Percentiles rank a stretch among this genome's conserved stretches.
Conservation (phyloP, 2,329 filamentous ascomycete species). For the Calonectria multiphialidica region DNA sequence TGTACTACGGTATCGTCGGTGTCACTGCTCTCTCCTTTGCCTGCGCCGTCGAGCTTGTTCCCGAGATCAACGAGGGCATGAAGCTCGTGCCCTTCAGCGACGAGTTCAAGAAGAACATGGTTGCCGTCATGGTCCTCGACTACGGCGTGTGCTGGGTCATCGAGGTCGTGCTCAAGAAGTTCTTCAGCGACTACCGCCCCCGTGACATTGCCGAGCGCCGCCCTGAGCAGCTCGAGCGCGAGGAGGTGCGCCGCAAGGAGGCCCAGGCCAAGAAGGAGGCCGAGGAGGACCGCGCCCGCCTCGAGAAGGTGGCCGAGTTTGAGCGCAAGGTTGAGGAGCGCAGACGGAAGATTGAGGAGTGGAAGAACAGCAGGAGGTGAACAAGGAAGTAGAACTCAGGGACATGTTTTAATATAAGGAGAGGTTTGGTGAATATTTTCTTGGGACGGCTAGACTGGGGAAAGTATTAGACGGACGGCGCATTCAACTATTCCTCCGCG, state of each 20-base stretch:
- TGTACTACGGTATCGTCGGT: conserved; percentile 96
- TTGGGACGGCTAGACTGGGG: conserved; percentile 22
- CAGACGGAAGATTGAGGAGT: conserved; percentile 60
- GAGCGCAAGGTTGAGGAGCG: conserved; percentile 69
- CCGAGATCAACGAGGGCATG: conserved; percentile 94
- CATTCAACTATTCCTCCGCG: background rate
- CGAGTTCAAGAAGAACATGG: conserved; percentile 92
- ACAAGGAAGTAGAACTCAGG: background rate
- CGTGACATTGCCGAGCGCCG: conserved; percentile 92
- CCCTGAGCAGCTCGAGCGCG: conserved; percentile 86
- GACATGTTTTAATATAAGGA: background rate
- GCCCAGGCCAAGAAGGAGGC: conserved; percentile 59
- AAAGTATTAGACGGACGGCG: conserved; percentile 17
- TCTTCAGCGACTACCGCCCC: conserved; percentile 92
- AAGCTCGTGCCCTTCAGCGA: conserved; percentile 89
- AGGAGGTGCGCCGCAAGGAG: conserved; percentile 75
- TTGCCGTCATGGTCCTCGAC: conserved; percentile 86
- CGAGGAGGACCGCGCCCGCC: conserved; percentile 66
- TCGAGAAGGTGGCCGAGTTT: conserved; percentile 69
- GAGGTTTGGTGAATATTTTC: conserved; percentile 5
- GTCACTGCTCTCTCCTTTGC: conserved; percentile 93
- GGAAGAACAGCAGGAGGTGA: conserved; percentile 44
- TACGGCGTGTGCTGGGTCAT: conserved; percentile 89
- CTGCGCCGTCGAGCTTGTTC: conserved; percentile 94
- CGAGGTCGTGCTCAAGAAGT: conserved; percentile 84